These are phyloP conservation scores for Quillaja saponaria DNA, from an alignment of 306 rosid genomes.

Conservation along the genomic window DNA sequence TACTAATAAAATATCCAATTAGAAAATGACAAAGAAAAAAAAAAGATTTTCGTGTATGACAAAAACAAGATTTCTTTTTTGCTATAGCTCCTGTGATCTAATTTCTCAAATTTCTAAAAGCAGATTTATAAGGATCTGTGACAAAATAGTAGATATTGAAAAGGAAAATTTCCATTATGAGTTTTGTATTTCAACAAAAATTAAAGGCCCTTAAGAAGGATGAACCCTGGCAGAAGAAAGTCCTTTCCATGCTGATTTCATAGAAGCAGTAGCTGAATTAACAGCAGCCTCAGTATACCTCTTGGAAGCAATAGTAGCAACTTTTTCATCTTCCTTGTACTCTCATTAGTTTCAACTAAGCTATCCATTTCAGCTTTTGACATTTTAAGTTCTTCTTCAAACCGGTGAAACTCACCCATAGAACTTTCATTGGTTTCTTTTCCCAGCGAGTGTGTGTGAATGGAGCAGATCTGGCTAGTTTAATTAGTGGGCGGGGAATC, in stretches of 20 bases:
- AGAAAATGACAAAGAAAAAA: too few species aligned
- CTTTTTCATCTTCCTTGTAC: conserved; percentile 68
- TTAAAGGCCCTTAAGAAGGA: conserved; percentile 49
- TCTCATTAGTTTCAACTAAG: conserved; percentile 57
- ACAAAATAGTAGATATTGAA: too few species aligned
- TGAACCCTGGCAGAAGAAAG: conserved; percentile 75
- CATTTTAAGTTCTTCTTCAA: conserved; percentile 69
- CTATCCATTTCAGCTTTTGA: conserved; percentile 44
- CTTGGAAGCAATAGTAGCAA: conserved; percentile 65
- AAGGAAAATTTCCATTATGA: too few species aligned
- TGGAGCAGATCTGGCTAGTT: too few species aligned
- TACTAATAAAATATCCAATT: too few species aligned
- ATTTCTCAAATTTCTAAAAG: conserved; percentile 11
- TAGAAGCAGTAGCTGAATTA: conserved; percentile 78
- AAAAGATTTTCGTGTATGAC: too few species aligned
- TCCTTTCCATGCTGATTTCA: conserved; percentile 91
- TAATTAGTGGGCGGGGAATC: too few species aligned
- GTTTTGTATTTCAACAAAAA: too few species aligned
- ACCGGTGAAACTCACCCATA: conserved; percentile 79
- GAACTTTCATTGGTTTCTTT: too few species aligned
- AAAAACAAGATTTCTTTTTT: conserved; percentile 8
- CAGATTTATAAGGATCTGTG: neutral
- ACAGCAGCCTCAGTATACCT: conserved; percentile 74
- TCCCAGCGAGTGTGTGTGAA: too few species aligned
- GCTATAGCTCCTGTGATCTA: conserved; percentile 10